Evolutionary conservation across 2,329 filamentous ascomycete genomes (phyloP).

Genomic region (Sclerotiophoma versabilis): DNA sequence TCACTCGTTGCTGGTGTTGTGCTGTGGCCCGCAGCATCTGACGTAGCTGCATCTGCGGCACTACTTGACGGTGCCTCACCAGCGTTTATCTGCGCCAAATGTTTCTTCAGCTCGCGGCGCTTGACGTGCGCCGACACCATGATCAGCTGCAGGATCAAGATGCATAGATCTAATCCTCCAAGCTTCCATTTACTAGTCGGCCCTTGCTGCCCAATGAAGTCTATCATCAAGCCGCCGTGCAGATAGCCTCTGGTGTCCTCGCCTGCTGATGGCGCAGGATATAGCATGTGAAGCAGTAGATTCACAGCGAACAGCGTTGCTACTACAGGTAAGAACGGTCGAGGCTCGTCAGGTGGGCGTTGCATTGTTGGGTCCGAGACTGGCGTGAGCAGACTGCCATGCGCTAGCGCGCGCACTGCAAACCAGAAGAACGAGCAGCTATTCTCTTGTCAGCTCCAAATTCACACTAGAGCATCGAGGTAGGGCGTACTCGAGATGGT

Average conservation of each 20-base stretch:
- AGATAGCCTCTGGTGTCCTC: constrained; percentile 62
- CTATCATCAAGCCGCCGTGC: constrained; percentile 68
- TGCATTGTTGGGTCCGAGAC: constrained; percentile 58
- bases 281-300: constrained; percentile 60
- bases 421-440: constrained; percentile 68
- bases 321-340: constrained; percentile 62
- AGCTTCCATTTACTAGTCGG: constrained; percentile 63
- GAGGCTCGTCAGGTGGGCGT: constrained; percentile 58
- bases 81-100: constrained; percentile 36
- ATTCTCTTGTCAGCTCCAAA: constrained; percentile 13
- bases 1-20: constrained; percentile 14
- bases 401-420: constrained; percentile 60
- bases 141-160: constrained; percentile 63
- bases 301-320: constrained; percentile 63
- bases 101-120: constrained; percentile 57
- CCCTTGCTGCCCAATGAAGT: constrained; percentile 69
- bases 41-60: constrained; percentile 15
- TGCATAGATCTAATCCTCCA: constrained; percentile 60
- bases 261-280: constrained; percentile 52
- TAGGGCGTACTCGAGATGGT: constrained; percentile 67
- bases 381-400: constrained; percentile 66
- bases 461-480: constrained; percentile 2
- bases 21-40: constrained; percentile 15
- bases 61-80: constrained; percentile 20
- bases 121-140: constrained; percentile 64